Evolutionary conservation across 495 filamentous ascomycete genomes (phyloP), one percentile per base, ranked within the genome.

Genomic region (Daldinia grandis): DNA sequence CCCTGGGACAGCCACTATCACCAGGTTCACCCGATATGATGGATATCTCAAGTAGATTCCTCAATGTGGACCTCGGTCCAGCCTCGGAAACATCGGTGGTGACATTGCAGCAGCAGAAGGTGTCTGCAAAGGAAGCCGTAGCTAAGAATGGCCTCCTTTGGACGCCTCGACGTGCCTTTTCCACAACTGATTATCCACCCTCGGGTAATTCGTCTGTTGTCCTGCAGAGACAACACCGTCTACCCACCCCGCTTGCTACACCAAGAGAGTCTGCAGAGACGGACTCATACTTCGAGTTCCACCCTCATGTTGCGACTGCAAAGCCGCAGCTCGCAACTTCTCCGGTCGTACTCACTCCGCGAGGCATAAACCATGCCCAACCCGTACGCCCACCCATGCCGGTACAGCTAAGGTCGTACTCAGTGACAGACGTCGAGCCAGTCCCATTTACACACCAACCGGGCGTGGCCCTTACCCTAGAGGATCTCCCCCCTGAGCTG

Each of bases 401-500:
- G 1, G 60, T 17, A 6, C 70, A 65, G 61, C 61, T 30, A 15
- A 58, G 70, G 50, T 85, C 83, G 7, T 82, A 85, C 68, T 85
- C 83, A 12, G 80, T 83, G n/a, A 85, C 78, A 28, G 81, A 83
- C 75, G 77, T 79, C 25, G 80, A 83, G 61, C 82, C 82, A 0
- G 64, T 83, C 6, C 81, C 81, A 15, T 75, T 78, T 38, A 78
- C 78, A 28, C 78, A 82, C 56, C 68, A 66, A 49, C 81, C 79
- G 0, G 78, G 79, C 3, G 40, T 75, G 24, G 66, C 73, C 14
- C 63, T 83, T 4, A 74, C 74, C 9, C 72, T 87, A n/a, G 53
- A 78, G 25, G 78, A 83, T 38, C 81, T 91, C 17, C 88, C 88
- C 12, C 72, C 83, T 0, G 88, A 91, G 72, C 75, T 91, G 12